A percentile compares a stretch with the other conserved stretches of the same genome.
These are phyloP conservation scores for Leucaena leucocephala DNA, from an alignment of 306 rosid species.

Conservation along the genomic window DNA sequence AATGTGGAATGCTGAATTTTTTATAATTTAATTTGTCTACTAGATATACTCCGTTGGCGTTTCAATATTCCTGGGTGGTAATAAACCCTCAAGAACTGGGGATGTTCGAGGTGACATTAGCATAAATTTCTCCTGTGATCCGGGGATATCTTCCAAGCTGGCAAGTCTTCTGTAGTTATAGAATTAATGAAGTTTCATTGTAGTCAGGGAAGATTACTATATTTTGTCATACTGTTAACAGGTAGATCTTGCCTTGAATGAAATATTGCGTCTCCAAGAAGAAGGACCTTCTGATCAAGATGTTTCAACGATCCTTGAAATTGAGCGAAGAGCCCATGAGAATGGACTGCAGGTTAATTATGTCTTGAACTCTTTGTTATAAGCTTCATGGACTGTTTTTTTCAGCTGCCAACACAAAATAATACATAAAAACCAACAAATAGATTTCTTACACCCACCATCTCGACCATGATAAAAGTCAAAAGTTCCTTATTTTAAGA, in stretches of 20 bases:
- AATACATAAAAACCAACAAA: not conserved
- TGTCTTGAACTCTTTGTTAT: constrained; percentile 31
- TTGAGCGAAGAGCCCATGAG: constrained; percentile 95
- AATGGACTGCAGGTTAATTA: constrained; percentile 89
- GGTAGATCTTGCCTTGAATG: constrained; percentile 93
- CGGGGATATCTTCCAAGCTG: constrained; percentile 89
- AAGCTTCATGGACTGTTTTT: constrained; percentile 29
- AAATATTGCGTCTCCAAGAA: constrained; percentile 86
- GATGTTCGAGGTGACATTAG: constrained; percentile 89
- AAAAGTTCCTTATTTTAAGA: constrained; percentile 20
- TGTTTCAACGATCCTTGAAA: constrained; percentile 81
- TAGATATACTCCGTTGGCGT: constrained; percentile 89
- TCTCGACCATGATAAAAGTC: constrained; percentile 4
- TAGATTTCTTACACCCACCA: constrained; percentile 15
- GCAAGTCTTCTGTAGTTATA: constrained; percentile 46
- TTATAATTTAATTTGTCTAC: constrained; percentile 44
- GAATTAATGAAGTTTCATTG: constrained; percentile 26
- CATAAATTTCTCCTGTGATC: constrained; percentile 94
- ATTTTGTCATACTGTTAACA: constrained; percentile 44
- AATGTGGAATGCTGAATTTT: constrained; percentile 30
- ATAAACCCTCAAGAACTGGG: constrained; percentile 85
- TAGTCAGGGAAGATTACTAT: constrained; percentile 28
- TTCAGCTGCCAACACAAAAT: constrained; percentile 21
- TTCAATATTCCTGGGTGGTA: constrained; percentile 93
- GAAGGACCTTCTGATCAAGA: constrained; percentile 91